Evolutionary conservation across 1,284 basidiomycete genomes (phyloP).

Genomic region (Tylopilus sp.): DNA sequence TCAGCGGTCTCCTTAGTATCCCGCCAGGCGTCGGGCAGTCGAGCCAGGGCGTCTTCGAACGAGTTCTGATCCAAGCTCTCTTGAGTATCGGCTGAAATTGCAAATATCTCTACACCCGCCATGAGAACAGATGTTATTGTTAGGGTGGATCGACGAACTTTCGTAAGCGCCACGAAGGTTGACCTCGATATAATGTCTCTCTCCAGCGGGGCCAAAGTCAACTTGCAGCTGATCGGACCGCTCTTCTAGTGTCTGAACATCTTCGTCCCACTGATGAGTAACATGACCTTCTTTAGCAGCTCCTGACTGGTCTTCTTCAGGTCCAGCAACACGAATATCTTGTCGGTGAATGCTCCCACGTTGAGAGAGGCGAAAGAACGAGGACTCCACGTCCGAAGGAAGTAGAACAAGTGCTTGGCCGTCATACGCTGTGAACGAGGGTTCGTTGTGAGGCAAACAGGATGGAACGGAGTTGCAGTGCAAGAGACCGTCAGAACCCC

Average conservation of each 20-base stretch:
- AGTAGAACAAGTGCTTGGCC: conserved; percentile 46
- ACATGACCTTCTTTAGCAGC: conserved; percentile 1
- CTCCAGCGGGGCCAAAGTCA: conserved; percentile 45
- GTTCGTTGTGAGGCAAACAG: conserved; percentile 35
- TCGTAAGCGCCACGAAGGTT: conserved; percentile 50
- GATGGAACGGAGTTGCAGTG: conserved; percentile 45
- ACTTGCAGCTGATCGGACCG: conserved; percentile 25
- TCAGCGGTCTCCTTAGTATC: conserved; percentile 43
- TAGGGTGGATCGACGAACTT: conserved; percentile 33
- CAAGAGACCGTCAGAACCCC: conserved; percentile 37
- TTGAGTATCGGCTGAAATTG: conserved; percentile 28
- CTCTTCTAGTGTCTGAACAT: conserved; percentile 39
- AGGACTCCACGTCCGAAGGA: conserved; percentile 33
- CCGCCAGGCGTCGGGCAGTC: conserved; percentile 54
- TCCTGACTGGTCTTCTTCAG: conserved; percentile 3
- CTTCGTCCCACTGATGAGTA: conserved; percentile 39
- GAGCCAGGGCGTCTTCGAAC: conserved; percentile 47
- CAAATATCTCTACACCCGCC: conserved; percentile 39
- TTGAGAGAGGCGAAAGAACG: conserved; percentile 46
- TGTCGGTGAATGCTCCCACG: conserved; percentile 45
- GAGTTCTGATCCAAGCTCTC: conserved; percentile 35
- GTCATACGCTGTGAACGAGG: conserved; percentile 31
- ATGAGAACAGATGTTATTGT: conserved; percentile 4
- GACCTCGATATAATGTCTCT: conserved; percentile 41
- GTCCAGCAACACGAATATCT: conserved; percentile 33